Evolutionary conservation across 148 eudicot species (phyloP), one percentile per base, ranked within the genome.

Genomic region (Beta vulgaris): DNA sequence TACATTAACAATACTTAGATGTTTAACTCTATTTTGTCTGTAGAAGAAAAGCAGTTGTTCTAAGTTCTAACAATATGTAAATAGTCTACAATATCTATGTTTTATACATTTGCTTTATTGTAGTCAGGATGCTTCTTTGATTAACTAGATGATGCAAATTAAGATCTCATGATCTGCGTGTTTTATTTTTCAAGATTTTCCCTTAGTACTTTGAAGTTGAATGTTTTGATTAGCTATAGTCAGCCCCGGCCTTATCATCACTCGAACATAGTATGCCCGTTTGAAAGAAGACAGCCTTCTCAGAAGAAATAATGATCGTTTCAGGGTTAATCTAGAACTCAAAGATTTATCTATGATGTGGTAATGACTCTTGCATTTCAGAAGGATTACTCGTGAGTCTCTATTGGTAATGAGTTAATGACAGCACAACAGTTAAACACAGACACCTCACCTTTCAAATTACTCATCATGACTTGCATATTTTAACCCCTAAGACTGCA

Each of bases 21-120:
- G 63, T 37, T 65, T 75, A 49, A 51, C 29, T 28, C 1, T 31
- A 57, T 62, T 59, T 25, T 40, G 26, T 48, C 6, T 35, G 11
- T 53, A 48, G 53, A 36, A 64, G 21, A 66, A 49, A 46, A 26
- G 36, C 71, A 39, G 53, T 23, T 65, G 37, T 39, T 48, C 15
- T 34, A 48, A 37, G 19, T 61, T 42, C 78, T 65, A 26, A 75
- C 62, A 25, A 13, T 36, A 49, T 54, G 78, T 76, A 23, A 13
- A 68, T 75, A 68, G 57, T 68, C 29, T 37, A 39, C 37, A 5
- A 16, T 9, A 39, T 39, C 4, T 53, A 55, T 36, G 64, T 44
- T 51, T 65, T 49, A 37, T n/a, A 68, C 51, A 16, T 68, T 55
- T 39, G 3, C n/a, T n/a, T n/a, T n/a, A 35, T 42, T 42, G 13